Evolutionary conservation across 495 filamentous ascomycete genomes (phyloP), one percentile per base, ranked within the genome.

Genomic region (Aspergillus funiculosus): DNA sequence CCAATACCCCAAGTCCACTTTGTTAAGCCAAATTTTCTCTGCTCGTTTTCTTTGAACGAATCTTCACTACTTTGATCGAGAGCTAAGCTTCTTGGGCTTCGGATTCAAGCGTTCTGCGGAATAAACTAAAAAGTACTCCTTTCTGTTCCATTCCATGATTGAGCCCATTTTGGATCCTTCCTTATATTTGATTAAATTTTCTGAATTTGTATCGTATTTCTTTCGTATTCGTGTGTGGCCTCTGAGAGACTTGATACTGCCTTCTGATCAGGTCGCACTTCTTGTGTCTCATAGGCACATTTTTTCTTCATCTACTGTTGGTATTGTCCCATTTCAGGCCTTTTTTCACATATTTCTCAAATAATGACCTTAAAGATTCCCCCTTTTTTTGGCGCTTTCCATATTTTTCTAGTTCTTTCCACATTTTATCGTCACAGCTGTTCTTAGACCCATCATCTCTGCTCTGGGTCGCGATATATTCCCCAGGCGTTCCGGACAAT

Each of bases 1-100:
- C 59, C 58, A 65, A 70, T 70, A 70, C 66, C 68, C 68, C 68
- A 64, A 69, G 58, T 70, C 63, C 65, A 69, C 58, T 56, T 60
- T 64, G 59, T 63, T 66, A 60, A 57, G 53, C 62, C 61, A 56
- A 63, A 44, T 62, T 57, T 48, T 60, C 27, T 51, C 50, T 59
- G 48, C 39, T 54, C 45, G n/a, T 56, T 58, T 60, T 64, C 48
- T 49, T 57, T 54, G 42, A 52, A 57, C 46, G 49, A 57, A 57
- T 63, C 59, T 65, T 56, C 52, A 53, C 52, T 46, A 54, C 47
- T 59, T 58, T 57, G 44, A 54, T 55, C 52, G 44, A 57, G 43
- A 58, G 55, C 52, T 55, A 51, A 60, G 54, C 53, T 56, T 54
- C 56, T 64, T 69, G 62, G 59, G 59, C 52, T 67, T 60, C 53